Percentiles rank a stretch among this genome's conserved stretches.
These are phyloP conservation scores for Russula ochroleuca DNA, from an alignment of 768 basidiomycete species.

Conservation along the genomic window DNA sequence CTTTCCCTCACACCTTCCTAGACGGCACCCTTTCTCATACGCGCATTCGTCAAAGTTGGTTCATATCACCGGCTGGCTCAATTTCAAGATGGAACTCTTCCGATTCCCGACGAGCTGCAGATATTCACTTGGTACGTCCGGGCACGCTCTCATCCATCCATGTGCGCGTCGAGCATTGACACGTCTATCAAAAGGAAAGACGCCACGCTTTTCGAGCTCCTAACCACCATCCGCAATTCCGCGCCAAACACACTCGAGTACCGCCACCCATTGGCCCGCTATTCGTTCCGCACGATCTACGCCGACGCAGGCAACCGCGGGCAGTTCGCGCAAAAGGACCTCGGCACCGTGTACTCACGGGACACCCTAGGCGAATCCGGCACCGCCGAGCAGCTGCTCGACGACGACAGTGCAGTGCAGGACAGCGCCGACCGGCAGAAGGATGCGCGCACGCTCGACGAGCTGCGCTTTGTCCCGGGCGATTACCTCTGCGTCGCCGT, in stretches of 20 bases:
- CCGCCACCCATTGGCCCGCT: slow-evolving; percentile 76
- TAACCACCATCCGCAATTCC: slow-evolving; percentile 70
- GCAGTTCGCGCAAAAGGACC: slow-evolving; percentile 68
- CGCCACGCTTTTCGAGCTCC: slow-evolving; percentile 71
- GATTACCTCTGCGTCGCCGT: slow-evolving; percentile 77
- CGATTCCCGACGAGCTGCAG: slow-evolving; percentile 78
- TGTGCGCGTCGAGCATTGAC: neutral
- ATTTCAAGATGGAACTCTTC: slow-evolving; percentile 74
- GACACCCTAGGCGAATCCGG: slow-evolving; percentile 83
- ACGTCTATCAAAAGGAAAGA: slow-evolving; percentile 56
- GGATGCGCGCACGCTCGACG: slow-evolving; percentile 71
- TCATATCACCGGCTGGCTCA: slow-evolving; percentile 66
- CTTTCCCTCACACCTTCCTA: slow-evolving; percentile 30
- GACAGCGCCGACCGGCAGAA: slow-evolving; percentile 28
- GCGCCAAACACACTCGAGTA: slow-evolving; percentile 67
- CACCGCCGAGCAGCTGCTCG: slow-evolving; percentile 51
- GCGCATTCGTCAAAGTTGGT: slow-evolving; percentile 79
- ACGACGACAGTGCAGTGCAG: slow-evolving; percentile 9
- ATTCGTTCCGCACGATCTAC: slow-evolving; percentile 75
- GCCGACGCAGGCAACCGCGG: slow-evolving; percentile 71
- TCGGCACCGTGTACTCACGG: slow-evolving; percentile 77
- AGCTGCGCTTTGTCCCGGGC: slow-evolving; percentile 74
- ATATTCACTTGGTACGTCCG: slow-evolving; percentile 67
- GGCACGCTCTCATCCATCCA: neutral
- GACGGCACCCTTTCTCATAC: slow-evolving; percentile 79